Evolutionary conservation across 352 stramenopile species (phyloP).

Genomic region (Globisporangium parvum): DNA sequence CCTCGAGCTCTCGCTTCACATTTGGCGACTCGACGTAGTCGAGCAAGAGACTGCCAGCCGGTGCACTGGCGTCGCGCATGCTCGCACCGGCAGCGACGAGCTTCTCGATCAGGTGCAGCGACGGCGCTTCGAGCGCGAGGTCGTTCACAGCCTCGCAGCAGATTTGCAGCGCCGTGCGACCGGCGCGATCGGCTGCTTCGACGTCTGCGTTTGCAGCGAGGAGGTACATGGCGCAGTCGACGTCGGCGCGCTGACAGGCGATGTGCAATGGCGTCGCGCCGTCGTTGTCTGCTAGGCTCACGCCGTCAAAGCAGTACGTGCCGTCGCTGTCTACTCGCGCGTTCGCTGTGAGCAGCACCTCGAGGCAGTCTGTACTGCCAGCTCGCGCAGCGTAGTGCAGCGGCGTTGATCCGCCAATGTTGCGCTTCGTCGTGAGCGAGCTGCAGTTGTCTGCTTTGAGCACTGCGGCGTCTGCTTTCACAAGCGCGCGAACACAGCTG

Average conservation of each 20-base stretch:
- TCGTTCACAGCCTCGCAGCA: constrained; percentile 48
- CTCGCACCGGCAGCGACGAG: constrained; percentile 5
- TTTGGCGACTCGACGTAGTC: constrained; percentile 40
- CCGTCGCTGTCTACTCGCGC: constrained; percentile 29
- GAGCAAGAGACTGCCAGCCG: constrained; percentile 20
- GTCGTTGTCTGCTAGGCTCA: constrained; percentile 38
- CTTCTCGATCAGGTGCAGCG: constrained; percentile 15
- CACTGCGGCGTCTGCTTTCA: constrained; percentile 12
- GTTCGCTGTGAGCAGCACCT: constrained; percentile 50
- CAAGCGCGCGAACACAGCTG: constrained; percentile 16
- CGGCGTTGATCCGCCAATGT: constrained; percentile 45
- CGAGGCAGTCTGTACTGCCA: constrained; percentile 44
- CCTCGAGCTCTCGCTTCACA: constrained; percentile 47
- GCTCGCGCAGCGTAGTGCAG: constrained; percentile 45
- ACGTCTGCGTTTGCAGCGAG: constrained; percentile 51
- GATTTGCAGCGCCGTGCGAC: constrained; percentile 32
- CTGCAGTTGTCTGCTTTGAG: not conserved
- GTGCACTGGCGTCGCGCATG: not conserved
- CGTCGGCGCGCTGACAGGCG: constrained; percentile 26
- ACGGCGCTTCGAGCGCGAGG: constrained; percentile 12
- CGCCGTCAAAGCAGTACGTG: constrained; percentile 50
- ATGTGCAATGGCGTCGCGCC: constrained; percentile 55
- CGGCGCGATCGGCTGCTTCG: constrained; percentile 22
- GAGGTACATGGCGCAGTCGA: constrained; percentile 54
- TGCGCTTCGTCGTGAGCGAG: constrained; percentile 16